Evolutionary conservation across 2,329 filamentous ascomycete species (phyloP).

Genomic region (Pseudogymnoascus sp.): DNA sequence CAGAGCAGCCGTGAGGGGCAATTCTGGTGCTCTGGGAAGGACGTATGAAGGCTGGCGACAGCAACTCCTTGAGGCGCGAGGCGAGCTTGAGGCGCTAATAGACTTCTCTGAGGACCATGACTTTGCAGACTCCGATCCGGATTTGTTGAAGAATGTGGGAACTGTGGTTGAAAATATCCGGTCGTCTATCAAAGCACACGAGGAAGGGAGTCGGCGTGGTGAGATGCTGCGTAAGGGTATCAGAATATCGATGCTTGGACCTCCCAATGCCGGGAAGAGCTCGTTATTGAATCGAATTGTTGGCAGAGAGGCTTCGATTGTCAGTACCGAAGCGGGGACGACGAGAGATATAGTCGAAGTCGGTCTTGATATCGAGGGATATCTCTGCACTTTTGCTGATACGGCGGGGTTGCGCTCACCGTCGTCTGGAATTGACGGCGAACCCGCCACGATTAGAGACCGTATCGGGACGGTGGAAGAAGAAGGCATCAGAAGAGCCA

Average conservation of each 20-base stretch:
- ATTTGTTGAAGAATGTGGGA: slow-evolving; percentile 62
- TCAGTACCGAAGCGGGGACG: slow-evolving; percentile 85
- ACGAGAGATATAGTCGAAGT: slow-evolving; percentile 92
- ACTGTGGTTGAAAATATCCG: slow-evolving; percentile 53
- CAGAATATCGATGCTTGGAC: slow-evolving; percentile 74
- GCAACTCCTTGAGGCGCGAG: slow-evolving; percentile 68
- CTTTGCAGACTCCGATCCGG: slow-evolving; percentile 76
- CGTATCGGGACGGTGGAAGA: slow-evolving; percentile 66
- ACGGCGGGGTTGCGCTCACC: slow-evolving; percentile 73
- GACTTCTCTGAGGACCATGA: slow-evolving; percentile 97
- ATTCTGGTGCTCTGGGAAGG: slow-evolving; percentile 57
- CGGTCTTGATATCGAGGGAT: slow-evolving; percentile 79
- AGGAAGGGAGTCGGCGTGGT: slow-evolving; percentile 68
- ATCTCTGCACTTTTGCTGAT: slow-evolving; percentile 87
- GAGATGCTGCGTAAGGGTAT: slow-evolving; percentile 82
- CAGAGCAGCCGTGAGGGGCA: slow-evolving; percentile 71
- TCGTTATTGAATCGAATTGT: slow-evolving; percentile 85
- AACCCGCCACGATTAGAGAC: slow-evolving; percentile 14
- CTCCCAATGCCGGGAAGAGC: slow-evolving; percentile 92
- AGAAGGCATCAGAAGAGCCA: slow-evolving; percentile 84
- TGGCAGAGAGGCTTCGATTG: slow-evolving; percentile 88
- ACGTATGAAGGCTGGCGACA: slow-evolving; percentile 79
- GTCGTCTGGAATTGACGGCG: slow-evolving; percentile 20
- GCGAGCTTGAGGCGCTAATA: slow-evolving; percentile 89
- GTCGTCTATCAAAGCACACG: slow-evolving; percentile 56